phyloP scores from a whole-genome alignment of 1,139 yeast genomes.

The Hansenula sp. region DNA sequence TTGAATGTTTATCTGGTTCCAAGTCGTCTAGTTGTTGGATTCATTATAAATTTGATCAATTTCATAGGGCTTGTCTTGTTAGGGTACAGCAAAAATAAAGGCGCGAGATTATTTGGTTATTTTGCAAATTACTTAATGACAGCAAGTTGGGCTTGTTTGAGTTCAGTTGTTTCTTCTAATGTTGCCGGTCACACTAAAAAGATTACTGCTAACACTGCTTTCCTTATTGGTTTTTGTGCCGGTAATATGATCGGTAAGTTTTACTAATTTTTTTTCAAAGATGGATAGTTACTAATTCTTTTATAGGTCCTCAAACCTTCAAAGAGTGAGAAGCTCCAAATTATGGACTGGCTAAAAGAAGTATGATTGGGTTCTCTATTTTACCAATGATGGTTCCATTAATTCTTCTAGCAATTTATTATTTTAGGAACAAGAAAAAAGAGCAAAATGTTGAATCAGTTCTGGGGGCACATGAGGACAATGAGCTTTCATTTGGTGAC shows the following conservation, averaged over 20 bases:
- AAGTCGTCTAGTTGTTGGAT: constrained; percentile 4
- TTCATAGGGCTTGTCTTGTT: constrained; percentile 9
- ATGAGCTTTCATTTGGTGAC: no score
- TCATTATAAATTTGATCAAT: constrained; percentile 3
- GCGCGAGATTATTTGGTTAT: constrained; percentile 3
- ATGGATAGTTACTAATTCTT: no score
- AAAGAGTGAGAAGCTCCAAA: no score
- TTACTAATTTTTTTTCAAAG: no score
- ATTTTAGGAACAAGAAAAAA: no score
- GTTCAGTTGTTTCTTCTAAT: constrained; percentile 27
- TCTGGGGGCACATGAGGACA: no score
- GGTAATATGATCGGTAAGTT: constrained; percentile 71
- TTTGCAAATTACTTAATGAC: constrained; percentile 7
- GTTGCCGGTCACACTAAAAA: constrained; percentile 48
- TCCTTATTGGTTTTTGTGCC: constrained; percentile 56
- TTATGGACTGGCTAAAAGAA: no score
- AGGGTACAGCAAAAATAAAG: constrained; percentile 5
- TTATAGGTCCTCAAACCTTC: no score
- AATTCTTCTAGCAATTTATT: no score
- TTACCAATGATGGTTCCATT: no score
- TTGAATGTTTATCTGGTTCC: constrained; percentile 4
- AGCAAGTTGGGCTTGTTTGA: constrained; percentile 6
- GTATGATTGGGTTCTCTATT: no score
- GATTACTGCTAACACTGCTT: constrained; percentile 22
- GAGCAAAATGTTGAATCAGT: no score